Base-by-base conservation (phyloP, 2,329 filamentous ascomycete species). In the Verruconis gallopava region DNA sequence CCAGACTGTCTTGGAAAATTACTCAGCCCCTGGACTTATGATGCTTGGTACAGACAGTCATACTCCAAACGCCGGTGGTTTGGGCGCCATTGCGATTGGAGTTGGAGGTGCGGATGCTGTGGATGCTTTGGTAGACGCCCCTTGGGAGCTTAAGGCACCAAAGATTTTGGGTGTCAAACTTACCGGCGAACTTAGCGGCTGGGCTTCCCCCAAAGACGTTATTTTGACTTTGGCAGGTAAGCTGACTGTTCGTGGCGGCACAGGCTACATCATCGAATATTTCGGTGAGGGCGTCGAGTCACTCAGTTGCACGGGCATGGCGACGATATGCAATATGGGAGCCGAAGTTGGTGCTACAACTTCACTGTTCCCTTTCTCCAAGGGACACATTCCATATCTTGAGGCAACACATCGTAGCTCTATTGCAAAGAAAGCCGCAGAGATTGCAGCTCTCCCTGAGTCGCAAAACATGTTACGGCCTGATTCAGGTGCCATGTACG, bases 1-100 rank as follows among this genome's bases (percentile, higher is more conserved):
- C 65, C 91, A 98, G 72, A 93, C 85, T 40, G 91, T 98, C 17
- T 66, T 98, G 53, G 91, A 98, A 68, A 96, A 98, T 66, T 98
- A 98, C 59, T 84, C 88, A 22, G 78, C 89, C n/a, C 91, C 91
- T 15, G 91, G 91, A 38, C 65, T 96, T 52, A 95, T 98, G 88
- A 96, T 98, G 86, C 74, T 98, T 32, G 91, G 91, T 43, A 98
- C 91, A 21, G 91, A 98, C 63, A 93, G 85, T 55, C 91, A 98
- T 63, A 95, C 86, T 36, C 91, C 91, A 34, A 98, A 96, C 57
- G 91, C 85, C n/a, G 91, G 91, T 53, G 91, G 91, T 45, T 69
- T 96, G 42, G 86, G 83, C 51, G 88, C 85, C 3, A 85, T 95
- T 54, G 91, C 91, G 5, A 96, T 98, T 58, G 91, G 91, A 60